Percentiles rank a stretch among this genome's conserved stretches.
Evolutionary conservation across 2,329 filamentous ascomycete species (phyloP).

Genomic region (Colletotrichum sp.): DNA sequence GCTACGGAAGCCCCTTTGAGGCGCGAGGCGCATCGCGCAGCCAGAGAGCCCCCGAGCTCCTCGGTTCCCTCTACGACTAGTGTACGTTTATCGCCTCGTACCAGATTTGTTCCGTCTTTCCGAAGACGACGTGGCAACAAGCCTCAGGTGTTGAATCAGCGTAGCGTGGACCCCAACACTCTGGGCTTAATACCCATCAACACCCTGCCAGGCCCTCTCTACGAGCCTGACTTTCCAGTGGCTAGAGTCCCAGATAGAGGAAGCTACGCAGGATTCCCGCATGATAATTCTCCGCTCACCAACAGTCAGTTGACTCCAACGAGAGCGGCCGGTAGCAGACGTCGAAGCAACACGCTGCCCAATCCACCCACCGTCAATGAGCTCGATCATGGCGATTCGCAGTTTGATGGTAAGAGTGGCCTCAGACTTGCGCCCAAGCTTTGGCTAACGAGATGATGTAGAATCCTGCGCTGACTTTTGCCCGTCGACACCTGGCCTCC

Average conservation of each 20-base stretch:
- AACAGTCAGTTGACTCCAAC: background rate
- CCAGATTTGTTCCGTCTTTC: background rate
- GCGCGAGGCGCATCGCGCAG: background rate
- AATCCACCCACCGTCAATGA: background rate
- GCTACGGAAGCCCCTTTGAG: background rate
- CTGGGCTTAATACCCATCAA: conserved; percentile 1
- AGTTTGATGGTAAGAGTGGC: background rate
- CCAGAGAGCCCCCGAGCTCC: background rate
- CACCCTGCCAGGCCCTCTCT: background rate
- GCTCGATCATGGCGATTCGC: background rate
- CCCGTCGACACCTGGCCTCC: background rate
- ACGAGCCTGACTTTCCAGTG: background rate
- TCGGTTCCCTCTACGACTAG: background rate
- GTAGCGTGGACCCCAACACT: background rate
- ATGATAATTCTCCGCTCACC: background rate
- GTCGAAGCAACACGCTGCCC: background rate
- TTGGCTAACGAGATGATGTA: background rate
- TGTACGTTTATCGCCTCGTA: background rate
- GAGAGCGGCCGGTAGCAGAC: background rate
- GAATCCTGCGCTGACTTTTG: background rate
- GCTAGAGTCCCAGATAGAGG: background rate
- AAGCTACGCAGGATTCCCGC: background rate
- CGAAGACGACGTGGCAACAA: background rate
- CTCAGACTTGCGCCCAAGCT: background rate
- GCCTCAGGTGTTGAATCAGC: conserved; percentile 5